Conservation (phyloP, 1,284 basidiomycete genomes). For the Sporisorium iseilematis-ciliati region DNA sequence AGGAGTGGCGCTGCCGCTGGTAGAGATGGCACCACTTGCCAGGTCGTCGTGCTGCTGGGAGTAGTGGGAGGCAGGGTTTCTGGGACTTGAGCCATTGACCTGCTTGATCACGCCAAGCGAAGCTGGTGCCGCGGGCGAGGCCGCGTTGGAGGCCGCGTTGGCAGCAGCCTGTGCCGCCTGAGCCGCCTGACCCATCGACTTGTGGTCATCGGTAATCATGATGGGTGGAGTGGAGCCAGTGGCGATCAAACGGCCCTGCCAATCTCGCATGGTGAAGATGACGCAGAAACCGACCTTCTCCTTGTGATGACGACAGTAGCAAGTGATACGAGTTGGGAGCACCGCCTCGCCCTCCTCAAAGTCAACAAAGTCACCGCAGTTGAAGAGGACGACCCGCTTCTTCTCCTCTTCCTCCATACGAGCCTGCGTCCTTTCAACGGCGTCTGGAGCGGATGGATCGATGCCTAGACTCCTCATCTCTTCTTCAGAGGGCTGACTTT, state of each 20-base stretch:
- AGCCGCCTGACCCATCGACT: conserved; percentile 75
- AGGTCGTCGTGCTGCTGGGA: conserved; percentile 25
- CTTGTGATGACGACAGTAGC: conserved; percentile 98
- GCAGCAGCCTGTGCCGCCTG: conserved; percentile 37
- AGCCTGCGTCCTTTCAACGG: conserved; percentile 49
- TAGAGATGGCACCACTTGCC: conserved; percentile 13
- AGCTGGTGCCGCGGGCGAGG: conserved; percentile 33
- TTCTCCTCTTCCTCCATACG: conserved; percentile 66
- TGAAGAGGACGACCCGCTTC: conserved; percentile 76
- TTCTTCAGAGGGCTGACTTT: conserved; percentile 54
- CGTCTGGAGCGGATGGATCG: conserved; percentile 57
- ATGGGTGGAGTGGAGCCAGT: conserved; percentile 88
- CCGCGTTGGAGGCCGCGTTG: conserved; percentile 26
- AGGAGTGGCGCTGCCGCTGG: conserved; percentile 43
- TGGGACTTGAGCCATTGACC: conserved; percentile 36
- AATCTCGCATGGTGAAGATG: conserved; percentile 87
- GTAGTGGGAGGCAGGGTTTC: conserved; percentile 14
- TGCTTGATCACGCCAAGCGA: conserved; percentile 40
- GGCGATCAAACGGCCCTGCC: conserved; percentile 83
- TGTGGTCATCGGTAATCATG: conserved; percentile 95
- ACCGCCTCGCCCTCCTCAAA: conserved; percentile 88
- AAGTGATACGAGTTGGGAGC: conserved; percentile 94
- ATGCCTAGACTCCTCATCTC: conserved; percentile 64
- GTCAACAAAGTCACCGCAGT: conserved; percentile 90
- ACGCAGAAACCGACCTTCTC: conserved; percentile 96